Percentiles rank a stretch among this genome's conserved stretches.
These are phyloP conservation scores for Moesziomyces globuligerus DNA, from an alignment of 1,284 basidiomycete genomes.

Conservation along the genomic window DNA sequence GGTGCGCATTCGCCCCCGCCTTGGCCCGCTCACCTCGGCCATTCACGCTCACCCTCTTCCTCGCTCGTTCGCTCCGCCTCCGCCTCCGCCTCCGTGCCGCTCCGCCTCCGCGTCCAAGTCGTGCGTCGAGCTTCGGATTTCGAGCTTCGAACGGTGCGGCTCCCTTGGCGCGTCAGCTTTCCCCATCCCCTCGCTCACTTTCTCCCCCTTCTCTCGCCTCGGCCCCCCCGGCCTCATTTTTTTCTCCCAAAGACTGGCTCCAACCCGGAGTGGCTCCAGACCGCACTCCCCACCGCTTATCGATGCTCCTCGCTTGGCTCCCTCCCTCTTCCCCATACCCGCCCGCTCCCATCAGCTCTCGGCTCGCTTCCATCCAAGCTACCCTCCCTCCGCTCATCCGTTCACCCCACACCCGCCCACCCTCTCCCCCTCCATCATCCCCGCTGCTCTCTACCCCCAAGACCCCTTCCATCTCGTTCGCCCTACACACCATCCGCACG, in stretches of 20 bases:
- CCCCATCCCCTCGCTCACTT: not conserved
- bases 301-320: slow-evolving; percentile 18
- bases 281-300: slow-evolving; percentile 42
- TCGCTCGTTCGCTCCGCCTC: not conserved
- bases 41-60: not conserved
- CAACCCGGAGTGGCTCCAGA: slow-evolving; percentile 18
- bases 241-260: not conserved
- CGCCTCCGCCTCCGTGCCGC: not conserved
- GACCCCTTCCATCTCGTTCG: no score
- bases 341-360: not conserved
- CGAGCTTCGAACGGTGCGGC: no score
- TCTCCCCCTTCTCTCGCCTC: not conserved
- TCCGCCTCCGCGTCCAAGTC: not conserved
- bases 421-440: no score
- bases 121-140: not conserved
- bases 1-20: not conserved
- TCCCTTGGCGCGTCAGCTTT: no score
- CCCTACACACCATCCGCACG: no score
- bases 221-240: slow-evolving; percentile 1
- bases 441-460: no score
- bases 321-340: slow-evolving; percentile 3
- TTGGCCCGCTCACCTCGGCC: not conserved
- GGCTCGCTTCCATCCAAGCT: no score
- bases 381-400: no score
- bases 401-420: no score